phyloP scores from a whole-genome alignment of 345 rosid genomes.

The Camelina neglecta region DNA sequence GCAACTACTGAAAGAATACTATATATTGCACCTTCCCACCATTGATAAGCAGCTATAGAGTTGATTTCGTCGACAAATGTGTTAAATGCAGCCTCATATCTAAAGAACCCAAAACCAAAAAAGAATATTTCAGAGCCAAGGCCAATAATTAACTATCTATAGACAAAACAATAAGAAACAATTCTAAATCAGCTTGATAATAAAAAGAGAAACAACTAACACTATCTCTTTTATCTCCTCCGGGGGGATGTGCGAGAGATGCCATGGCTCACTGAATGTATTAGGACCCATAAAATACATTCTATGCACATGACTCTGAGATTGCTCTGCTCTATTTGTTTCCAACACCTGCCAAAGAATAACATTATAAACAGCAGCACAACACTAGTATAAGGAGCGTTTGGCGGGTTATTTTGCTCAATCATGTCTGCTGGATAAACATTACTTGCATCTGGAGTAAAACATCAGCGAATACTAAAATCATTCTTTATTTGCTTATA shows the following conservation, averaged over 20 bases:
- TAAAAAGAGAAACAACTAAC: constrained; percentile 53
- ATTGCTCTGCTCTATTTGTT: constrained; percentile 97
- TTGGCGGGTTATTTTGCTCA: constrained; percentile 21
- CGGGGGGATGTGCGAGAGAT: constrained; percentile 93
- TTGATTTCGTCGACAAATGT: constrained; percentile 95
- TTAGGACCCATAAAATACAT: constrained; percentile 98
- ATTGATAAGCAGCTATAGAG: constrained; percentile 92
- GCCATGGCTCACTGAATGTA: constrained; percentile 97
- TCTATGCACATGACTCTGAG: constrained; percentile 95
- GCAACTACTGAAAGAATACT: constrained; percentile 80
- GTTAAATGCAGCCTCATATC: constrained; percentile 96
- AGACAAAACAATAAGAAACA: constrained; percentile 34
- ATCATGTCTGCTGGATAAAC: constrained; percentile 23
- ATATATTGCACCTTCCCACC: constrained; percentile 99
- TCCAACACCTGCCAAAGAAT: constrained; percentile 76
- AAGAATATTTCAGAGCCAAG: constrained; percentile 31
- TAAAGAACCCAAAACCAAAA: constrained; percentile 46
- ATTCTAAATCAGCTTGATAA: constrained; percentile 29
- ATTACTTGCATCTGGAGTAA: constrained; percentile 29
- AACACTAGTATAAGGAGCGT: constrained; percentile 7
- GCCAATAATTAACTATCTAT: constrained; percentile 1
- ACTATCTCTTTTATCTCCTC: constrained; percentile 96
- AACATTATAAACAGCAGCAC: constrained; percentile 30
- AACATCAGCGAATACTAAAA: constrained; percentile 15
- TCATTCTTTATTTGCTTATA: constrained; percentile 13